Evolutionary conservation across 2,329 filamentous ascomycete genomes (phyloP), one percentile per base, ranked within the genome.

Genomic region (Leptosphaerulina australis): DNA sequence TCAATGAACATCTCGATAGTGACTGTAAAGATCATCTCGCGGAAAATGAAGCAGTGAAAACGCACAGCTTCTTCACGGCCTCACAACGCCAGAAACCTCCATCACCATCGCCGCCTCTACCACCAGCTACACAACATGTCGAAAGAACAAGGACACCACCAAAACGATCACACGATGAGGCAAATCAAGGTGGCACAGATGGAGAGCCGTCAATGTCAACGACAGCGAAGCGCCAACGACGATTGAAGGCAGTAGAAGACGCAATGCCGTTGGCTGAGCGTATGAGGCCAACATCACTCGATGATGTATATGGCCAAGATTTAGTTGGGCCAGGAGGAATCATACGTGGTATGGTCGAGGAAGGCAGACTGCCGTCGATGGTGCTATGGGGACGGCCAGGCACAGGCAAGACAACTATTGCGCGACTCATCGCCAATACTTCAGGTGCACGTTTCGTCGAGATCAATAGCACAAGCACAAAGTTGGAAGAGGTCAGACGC

Each of bases 1-100:
- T 97, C 79, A 97, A 97, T 75, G 81, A 81, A 60, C 93, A 97
- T 73, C 85, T 97, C 68, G 94, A 97, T 76, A 93, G 90, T 22
- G 83, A 83, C 58, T 97, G 93, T 76, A 74, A 82, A 53, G 80
- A 78, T 26, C 87, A 87, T 68, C 71, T 94, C 56, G 76, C 88
- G 47, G 83, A 86, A 51, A 67, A 77, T 15, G 59, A 54, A 3
- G 30, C 26, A 3, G 34, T 12, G 40, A 77, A 73, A 55, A 57
- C 68, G 41, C 61, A 76, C 34, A 79, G 73, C 59, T 83, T 84
- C 69, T 86, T 86, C 67, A 77, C 80, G 11, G 76, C 80, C 17
- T 43, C 1, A 77, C 79, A 60, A 72, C 64, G 70, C 81, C 74
- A n/a, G 26, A 34, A 21, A 4, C 41, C 45, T 15, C 37, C 53